Evolutionary conservation across 768 basidiomycete genomes (phyloP).

Genomic region (Termitomyces sp.): DNA sequence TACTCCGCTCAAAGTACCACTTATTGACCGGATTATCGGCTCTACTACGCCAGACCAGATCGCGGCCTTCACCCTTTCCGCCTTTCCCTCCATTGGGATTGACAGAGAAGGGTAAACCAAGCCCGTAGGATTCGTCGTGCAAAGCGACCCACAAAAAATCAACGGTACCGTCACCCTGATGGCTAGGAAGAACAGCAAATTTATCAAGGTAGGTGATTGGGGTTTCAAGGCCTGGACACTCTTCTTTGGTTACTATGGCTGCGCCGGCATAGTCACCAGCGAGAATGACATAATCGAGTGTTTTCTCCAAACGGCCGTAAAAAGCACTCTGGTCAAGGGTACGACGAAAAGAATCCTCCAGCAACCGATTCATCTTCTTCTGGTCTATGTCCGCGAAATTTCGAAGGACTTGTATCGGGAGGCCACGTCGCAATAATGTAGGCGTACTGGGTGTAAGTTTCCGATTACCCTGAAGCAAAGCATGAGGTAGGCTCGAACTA

Average conservation of each 20-base stretch:
- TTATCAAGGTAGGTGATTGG: conserved; percentile 95
- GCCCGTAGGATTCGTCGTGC: conserved; percentile 96
- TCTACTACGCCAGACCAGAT: conserved; percentile 93
- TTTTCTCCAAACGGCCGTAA: conserved; percentile 68
- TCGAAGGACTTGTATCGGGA: conserved; percentile 81
- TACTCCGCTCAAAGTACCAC: conserved; percentile 98
- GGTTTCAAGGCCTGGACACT: conserved; percentile 25
- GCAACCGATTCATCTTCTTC: conserved; percentile 66
- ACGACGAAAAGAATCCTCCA: conserved; percentile 84
- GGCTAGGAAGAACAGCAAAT: conserved; percentile 90
- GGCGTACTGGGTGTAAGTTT: conserved; percentile 88
- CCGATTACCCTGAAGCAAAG: conserved; percentile 81
- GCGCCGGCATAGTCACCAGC: conserved; percentile 95
- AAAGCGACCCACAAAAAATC: conserved; percentile 99
- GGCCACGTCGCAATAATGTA: conserved; percentile 84
- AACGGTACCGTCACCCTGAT: conserved; percentile 98
- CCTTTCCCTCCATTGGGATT: conserved; percentile 94
- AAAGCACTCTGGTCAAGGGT: conserved; percentile 68
- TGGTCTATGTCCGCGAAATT: conserved; percentile 66
- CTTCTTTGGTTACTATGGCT: conserved; percentile 81
- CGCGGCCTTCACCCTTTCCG: conserved; percentile 85
- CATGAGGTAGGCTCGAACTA: conserved; percentile 92
- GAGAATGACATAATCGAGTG: conserved; percentile 87
- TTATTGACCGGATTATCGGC: conserved; percentile 95
- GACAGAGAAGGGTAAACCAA: conserved; percentile 88